A percentile compares a stretch with the other conserved stretches of the same genome.
Conservation (phyloP, 2,329 filamentous ascomycete genomes). For the Talaromyces rugulosus region DNA sequence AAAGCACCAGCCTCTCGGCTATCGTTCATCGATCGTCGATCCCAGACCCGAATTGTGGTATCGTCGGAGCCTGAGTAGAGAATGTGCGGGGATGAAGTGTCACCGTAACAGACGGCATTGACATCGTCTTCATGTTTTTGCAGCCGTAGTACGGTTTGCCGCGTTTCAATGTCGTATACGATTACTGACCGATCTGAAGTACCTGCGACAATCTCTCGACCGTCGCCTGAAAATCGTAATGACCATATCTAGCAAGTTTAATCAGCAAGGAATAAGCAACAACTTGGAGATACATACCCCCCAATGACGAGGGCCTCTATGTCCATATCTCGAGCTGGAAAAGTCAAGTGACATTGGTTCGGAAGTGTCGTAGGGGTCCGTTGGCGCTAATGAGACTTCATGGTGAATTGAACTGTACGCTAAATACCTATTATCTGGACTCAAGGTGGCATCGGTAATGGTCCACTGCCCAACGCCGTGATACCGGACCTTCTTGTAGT, state of each 20-base stretch:
- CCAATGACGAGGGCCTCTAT: conserved; percentile 37
- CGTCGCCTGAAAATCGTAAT: conserved; percentile 86
- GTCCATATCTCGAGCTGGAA: conserved; percentile 45
- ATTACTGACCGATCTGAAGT: conserved; percentile 75
- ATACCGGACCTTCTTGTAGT: conserved; percentile 86
- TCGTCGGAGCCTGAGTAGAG: conserved; percentile 96
- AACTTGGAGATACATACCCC: conserved; percentile 32
- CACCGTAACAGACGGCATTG: conserved; percentile 94
- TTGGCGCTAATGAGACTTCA: conserved; percentile 79
- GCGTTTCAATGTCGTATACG: conserved; percentile 86
- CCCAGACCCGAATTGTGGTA: conserved; percentile 92
- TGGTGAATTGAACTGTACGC: conserved; percentile 88
- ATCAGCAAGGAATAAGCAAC: conserved; percentile 14
- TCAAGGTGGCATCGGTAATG: conserved; percentile 86
- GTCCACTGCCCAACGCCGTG: conserved; percentile 84
- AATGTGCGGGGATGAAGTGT: conserved; percentile 83
- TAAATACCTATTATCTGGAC: conserved; percentile 85
- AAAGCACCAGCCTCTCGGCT: conserved; percentile 62
- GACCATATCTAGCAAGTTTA: conserved; percentile 66
- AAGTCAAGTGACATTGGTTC: conserved; percentile 80
- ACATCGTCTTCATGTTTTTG: conserved; percentile 81
- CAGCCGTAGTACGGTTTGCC: conserved; percentile 68
- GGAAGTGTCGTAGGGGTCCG: conserved; percentile 74
- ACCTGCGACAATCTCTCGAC: conserved; percentile 83
- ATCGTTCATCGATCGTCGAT: conserved; percentile 66